Evolutionary conservation across 345 rosid genomes (phyloP).

Genomic region (Camelina hispida): DNA sequence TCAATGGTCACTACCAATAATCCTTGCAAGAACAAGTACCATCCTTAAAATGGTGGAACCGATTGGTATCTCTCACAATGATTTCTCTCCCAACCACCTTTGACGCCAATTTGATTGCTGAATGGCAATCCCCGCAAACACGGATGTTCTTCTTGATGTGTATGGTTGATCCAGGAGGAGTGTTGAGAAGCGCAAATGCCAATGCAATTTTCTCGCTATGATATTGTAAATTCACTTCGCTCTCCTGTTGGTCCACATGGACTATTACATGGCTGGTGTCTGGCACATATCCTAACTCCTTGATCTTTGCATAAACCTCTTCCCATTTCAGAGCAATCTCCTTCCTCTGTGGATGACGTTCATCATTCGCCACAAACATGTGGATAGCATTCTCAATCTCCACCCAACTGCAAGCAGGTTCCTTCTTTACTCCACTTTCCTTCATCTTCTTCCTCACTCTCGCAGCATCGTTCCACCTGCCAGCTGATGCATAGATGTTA

Average conservation of each 20-base stretch:
- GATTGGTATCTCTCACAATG: slow-evolving; percentile 68
- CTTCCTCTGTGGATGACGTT: slow-evolving; percentile 57
- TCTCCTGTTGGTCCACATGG: slow-evolving; percentile 64
- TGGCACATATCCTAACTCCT: slow-evolving; percentile 64
- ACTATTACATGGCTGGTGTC: slow-evolving; percentile 63
- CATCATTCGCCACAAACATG: slow-evolving; percentile 69
- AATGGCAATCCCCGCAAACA: slow-evolving; percentile 74
- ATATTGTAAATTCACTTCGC: slow-evolving; percentile 60
- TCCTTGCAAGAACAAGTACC: slow-evolving; percentile 69
- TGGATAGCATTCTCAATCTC: slow-evolving; percentile 61
- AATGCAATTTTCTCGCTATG: slow-evolving; percentile 81
- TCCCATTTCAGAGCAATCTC: slow-evolving; percentile 61
- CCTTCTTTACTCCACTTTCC: slow-evolving; percentile 58
- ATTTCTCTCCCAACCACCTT: slow-evolving; percentile 57
- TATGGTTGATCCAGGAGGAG: slow-evolving; percentile 63
- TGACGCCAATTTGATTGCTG: slow-evolving; percentile 66
- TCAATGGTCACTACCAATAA: slow-evolving; percentile 56
- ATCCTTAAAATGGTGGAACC: slow-evolving; percentile 68
- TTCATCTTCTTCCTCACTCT: slow-evolving; percentile 65
- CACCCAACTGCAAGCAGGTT: slow-evolving; percentile 75
- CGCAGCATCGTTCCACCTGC: slow-evolving; percentile 65
- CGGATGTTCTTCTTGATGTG: slow-evolving; percentile 70
- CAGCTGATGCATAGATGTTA: slow-evolving; percentile 66
- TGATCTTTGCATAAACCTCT: slow-evolving; percentile 55
- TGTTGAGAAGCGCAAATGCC: slow-evolving; percentile 70